Percentiles rank a stretch among this genome's conserved stretches.
phyloP scores from a whole-genome alignment of 75 land plant species.

The Pinus tabuliformis region DNA sequence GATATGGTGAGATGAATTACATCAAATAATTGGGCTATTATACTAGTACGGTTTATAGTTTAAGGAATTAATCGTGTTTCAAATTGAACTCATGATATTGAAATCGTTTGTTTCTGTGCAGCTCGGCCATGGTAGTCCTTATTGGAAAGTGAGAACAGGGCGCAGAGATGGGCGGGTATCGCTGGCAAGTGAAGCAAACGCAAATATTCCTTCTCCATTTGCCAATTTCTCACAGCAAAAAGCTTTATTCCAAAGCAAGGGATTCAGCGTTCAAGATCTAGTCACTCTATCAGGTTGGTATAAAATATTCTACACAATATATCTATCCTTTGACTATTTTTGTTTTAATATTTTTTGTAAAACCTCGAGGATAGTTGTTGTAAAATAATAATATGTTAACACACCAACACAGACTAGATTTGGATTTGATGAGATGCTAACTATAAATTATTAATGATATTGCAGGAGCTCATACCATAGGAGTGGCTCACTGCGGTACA shows the following conservation, averaged over 20 bases:
- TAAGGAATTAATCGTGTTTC: no score
- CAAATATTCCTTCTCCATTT: constrained; percentile 30
- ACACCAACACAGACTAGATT: no score
- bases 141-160: constrained; percentile 38
- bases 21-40: no score
- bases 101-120: no score
- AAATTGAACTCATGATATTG: no score
- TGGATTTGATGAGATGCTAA: neutral
- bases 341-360: no score
- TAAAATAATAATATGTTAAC: no score
- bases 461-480: constrained; percentile 60
- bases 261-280: constrained; percentile 7
- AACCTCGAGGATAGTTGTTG: no score
- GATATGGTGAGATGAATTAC: constrained; percentile 11
- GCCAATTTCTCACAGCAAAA: constrained; percentile 13
- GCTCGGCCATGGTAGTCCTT: neutral
- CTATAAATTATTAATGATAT: neutral
- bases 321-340: neutral
- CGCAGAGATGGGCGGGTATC: constrained; percentile 43
- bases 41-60: no score
- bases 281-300: neutral
- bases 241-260: constrained; percentile 16
- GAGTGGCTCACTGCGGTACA: constrained; percentile 46
- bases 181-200: constrained; percentile 8
- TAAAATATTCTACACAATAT: neutral